Base-by-base conservation (phyloP, 495 filamentous ascomycete genomes). In the Lepidopterella palustris region DNA sequence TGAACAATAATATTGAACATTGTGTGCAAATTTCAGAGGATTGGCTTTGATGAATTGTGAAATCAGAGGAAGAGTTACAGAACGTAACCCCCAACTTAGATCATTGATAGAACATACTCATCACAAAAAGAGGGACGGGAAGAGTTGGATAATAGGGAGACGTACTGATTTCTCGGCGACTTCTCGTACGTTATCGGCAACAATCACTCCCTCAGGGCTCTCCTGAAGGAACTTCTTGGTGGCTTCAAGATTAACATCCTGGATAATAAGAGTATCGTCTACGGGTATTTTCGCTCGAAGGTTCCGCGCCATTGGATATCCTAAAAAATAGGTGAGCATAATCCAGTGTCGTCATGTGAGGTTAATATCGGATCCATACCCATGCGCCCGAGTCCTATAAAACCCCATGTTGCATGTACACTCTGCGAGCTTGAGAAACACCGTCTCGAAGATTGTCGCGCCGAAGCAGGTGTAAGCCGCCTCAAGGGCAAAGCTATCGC, bases 301-400 rank as follows among this genome's bases (percentile, higher is more conserved):
- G 60, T 80, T 81, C 63, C 71, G 75, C 0, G 78, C 78, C 78
- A 81, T 81, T 18, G 77, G 74, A 61, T 73, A 80, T 28, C 78
- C 78, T 78, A 70, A 32, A 42, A 2, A 57, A 1, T 40, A 21
- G 58, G 52, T 61, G 20, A 63, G 48, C 29, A n/a, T 8, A 25
- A 53, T 23, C 18, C 2, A 15, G 2, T 32, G 28, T 55, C 15
- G 45, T 61, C 40, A 51, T 54, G 52, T 58, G 28, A 49, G 21
- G 18, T 15, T 5, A 5, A 11, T 25, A 6, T 23, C 23, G 6
- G 11, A 49, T 18, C 63, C 66, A 57, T 55, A 74, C 74, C 74
- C 73, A 76, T 76, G 47, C 68, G 68, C 9, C 74, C 74, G 31
- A 76, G 65, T 11, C 74, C 74, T n/a, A 76, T 71, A 64, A 76